Conservation (phyloP, 345 rosid species). For the Cardiospermum halicacabum region DNA sequence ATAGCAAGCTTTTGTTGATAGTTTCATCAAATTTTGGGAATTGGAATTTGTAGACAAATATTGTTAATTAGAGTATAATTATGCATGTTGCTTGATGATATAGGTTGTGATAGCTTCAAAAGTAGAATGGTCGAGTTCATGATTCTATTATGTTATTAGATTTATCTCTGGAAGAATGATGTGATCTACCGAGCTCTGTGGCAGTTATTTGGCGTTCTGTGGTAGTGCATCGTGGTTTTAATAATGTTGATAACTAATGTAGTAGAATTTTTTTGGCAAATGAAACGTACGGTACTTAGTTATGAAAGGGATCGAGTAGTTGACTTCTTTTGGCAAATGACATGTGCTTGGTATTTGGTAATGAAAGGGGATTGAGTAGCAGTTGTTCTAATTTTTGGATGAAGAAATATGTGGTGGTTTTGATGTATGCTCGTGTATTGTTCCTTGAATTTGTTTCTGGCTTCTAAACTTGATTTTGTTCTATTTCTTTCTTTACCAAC, state of each 20-base stretch:
- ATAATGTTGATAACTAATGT: background rate
- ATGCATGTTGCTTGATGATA: background rate
- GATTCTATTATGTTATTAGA: background rate
- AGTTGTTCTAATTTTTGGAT: background rate
- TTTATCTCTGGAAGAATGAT: background rate
- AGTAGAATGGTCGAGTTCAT: background rate
- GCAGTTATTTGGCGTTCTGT: background rate
- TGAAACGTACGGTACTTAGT: too few relatives aligned
- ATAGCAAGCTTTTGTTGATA: background rate
- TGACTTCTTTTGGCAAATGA: too few relatives aligned
- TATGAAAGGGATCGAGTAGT: too few relatives aligned
- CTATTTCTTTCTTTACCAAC: slow-evolving; percentile 15
- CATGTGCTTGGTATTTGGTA: background rate
- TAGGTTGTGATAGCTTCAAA: background rate
- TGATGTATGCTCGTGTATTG: too few relatives aligned
- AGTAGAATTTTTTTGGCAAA: background rate
- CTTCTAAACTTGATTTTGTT: background rate
- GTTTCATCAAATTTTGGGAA: background rate
- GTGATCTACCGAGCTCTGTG: background rate
- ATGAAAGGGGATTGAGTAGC: background rate
- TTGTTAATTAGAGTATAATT: background rate
- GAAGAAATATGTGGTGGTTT: background rate
- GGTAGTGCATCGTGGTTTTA: background rate
- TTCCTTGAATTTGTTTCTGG: background rate
- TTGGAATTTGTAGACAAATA: background rate